phyloP scores from a whole-genome alignment of 2,329 filamentous ascomycete genomes.

The Paramyrothecium sp. region DNA sequence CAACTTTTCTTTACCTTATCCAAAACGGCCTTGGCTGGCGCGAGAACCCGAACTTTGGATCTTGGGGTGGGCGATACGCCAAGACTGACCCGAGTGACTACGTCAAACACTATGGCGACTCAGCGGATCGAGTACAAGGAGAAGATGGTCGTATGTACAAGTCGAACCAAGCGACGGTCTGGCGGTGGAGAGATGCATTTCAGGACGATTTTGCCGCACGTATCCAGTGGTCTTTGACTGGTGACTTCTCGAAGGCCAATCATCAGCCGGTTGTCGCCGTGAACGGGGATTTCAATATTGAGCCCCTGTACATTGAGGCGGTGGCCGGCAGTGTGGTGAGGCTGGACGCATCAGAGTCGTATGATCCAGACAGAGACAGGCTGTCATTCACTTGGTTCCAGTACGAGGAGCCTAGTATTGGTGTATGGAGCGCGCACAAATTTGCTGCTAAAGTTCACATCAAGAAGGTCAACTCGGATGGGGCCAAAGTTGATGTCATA shows the following conservation, averaged over 20 bases:
- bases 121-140: slow-evolving; percentile 22
- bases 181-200: slow-evolving; percentile 39
- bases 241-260: slow-evolving; percentile 26
- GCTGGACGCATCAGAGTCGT: slow-evolving; percentile 43
- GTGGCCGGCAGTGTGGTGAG: slow-evolving; percentile 35
- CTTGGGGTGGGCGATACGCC: slow-evolving; percentile 48
- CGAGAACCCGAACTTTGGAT: slow-evolving; percentile 44
- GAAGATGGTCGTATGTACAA: slow-evolving; percentile 20
- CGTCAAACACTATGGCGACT: slow-evolving; percentile 25
- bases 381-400: slow-evolving; percentile 50
- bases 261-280: slow-evolving; percentile 44
- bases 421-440: slow-evolving; percentile 38
- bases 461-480: slow-evolving; percentile 14
- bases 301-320: slow-evolving; percentile 35
- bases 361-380: slow-evolving; percentile 42
- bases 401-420: slow-evolving; percentile 34
- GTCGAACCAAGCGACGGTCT: slow-evolving; percentile 34
- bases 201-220: slow-evolving; percentile 41
- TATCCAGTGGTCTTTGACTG: slow-evolving; percentile 34
- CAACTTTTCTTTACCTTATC: slow-evolving; percentile 43
- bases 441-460: slow-evolving; percentile 30
- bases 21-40: slow-evolving; percentile 34
- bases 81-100: slow-evolving; percentile 13
- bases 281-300: slow-evolving; percentile 37
- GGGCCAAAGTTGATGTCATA: slow-evolving; percentile 28